These are phyloP conservation scores for Fomes fomentarius DNA, from an alignment of 1,284 basidiomycete genomes.

Conservation along the genomic window DNA sequence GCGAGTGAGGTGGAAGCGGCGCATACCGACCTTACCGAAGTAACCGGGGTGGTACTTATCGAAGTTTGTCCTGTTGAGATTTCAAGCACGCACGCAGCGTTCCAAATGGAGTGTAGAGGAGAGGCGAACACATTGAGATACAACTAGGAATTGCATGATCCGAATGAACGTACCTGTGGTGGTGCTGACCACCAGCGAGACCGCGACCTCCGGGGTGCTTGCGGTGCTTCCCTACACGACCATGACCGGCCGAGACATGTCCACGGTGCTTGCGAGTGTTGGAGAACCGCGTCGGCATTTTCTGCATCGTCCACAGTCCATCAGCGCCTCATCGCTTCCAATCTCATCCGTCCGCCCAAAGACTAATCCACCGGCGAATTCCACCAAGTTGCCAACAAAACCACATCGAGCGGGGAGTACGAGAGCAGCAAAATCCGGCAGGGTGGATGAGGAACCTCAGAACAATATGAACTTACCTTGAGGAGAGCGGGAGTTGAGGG, in stretches of 20 bases:
- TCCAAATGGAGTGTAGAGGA: neutral
- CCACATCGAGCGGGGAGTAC: slow-evolving; percentile 34
- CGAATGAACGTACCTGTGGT: slow-evolving; percentile 83
- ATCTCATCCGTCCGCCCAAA: slow-evolving; percentile 34
- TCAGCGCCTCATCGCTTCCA: slow-evolving; percentile 21
- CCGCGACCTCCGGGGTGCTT: slow-evolving; percentile 99
- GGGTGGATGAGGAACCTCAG: slow-evolving; percentile 27
- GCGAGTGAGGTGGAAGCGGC: slow-evolving; percentile 94
- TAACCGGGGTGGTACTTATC: slow-evolving; percentile 99
- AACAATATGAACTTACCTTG: slow-evolving; percentile 60
- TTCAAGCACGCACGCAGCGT: neutral
- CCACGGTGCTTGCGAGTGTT: slow-evolving; percentile 99
- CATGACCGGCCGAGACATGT: slow-evolving; percentile 98
- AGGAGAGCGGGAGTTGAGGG: slow-evolving; percentile 48
- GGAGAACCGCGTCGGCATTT: slow-evolving; percentile 93
- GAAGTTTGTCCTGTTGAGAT: slow-evolving; percentile 73
- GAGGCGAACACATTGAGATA: neutral
- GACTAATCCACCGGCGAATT: slow-evolving; percentile 54
- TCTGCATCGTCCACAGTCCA: slow-evolving; percentile 40
- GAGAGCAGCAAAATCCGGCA: slow-evolving; percentile 24
- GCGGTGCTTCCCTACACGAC: slow-evolving; percentile 99
- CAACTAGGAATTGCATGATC: neutral
- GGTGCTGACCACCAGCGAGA: slow-evolving; percentile 99
- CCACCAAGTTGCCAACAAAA: slow-evolving; percentile 26
- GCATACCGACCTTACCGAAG: slow-evolving; percentile 99